Evolutionary conservation across 2,329 filamentous ascomycete genomes (phyloP).

Genomic region (Colletotrichum sp.): DNA sequence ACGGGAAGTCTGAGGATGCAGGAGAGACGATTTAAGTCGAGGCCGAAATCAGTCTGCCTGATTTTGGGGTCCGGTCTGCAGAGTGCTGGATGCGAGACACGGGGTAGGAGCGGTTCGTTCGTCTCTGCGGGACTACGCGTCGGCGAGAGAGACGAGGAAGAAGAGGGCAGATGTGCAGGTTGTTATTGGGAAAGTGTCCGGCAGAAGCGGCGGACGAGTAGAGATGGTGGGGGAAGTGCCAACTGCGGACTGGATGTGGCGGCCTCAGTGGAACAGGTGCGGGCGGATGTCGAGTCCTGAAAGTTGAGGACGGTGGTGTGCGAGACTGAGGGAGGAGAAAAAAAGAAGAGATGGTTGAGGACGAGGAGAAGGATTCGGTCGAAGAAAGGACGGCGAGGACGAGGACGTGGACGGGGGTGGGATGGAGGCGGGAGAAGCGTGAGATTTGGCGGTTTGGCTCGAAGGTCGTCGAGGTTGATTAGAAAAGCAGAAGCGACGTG

Average conservation of each 20-base stretch:
- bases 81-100: neutral
- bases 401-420: neutral
- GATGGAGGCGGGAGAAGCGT: constrained; percentile 1
- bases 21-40: constrained; percentile 18
- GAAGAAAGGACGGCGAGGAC: constrained; percentile 1
- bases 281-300: constrained; percentile 9
- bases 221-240: neutral
- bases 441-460: constrained; percentile 2
- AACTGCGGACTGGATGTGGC: neutral
- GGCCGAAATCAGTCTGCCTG: constrained; percentile 19
- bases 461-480: constrained; percentile 19
- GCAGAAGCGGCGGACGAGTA: neutral
- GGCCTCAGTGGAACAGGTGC: constrained; percentile 15
- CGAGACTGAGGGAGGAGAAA: neutral
- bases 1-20: neutral
- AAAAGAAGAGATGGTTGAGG: constrained; percentile 15
- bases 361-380: constrained; percentile 22
- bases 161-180: neutral
- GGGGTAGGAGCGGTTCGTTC: neutral
- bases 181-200: neutral
- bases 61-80: neutral
- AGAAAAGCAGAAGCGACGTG: constrained; percentile 19
- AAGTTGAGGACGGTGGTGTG: neutral
- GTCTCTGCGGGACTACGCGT: constrained; percentile 13
- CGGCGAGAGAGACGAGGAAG: constrained; percentile 9